Evolutionary conservation across 2,329 filamentous ascomycete species (phyloP).

Genomic region (Whalleya microplaca): DNA sequence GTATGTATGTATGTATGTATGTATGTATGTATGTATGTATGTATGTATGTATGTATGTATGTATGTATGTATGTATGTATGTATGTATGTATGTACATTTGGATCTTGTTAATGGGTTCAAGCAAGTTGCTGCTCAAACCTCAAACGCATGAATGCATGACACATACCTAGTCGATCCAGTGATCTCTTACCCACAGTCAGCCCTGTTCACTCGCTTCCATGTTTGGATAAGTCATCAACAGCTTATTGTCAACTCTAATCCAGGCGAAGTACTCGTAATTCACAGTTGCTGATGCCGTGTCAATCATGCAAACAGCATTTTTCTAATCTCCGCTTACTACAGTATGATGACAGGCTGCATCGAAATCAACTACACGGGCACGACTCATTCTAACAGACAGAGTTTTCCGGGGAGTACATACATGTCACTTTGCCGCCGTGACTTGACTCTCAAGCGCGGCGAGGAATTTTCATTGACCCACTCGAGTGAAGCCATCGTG

Average conservation of each 20-base stretch:
- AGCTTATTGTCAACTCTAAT: not conserved
- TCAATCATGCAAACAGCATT: too few species aligned
- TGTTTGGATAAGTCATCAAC: conserved; percentile 1
- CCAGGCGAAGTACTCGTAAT: too few species aligned
- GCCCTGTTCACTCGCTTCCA: conserved; percentile 12
- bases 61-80: too few species aligned
- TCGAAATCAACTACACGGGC: conserved; percentile 6
- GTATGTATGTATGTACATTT: not conserved
- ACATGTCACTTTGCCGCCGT: conserved; percentile 1
- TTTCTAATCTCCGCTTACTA: not conserved
- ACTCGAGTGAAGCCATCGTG: conserved; percentile 34
- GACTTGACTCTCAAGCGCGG: conserved; percentile 3
- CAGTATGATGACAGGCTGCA: conserved; percentile 6
- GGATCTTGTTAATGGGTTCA: conserved; percentile 1
- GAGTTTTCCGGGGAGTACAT: conserved; percentile 6
- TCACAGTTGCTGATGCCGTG: too few species aligned
- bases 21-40: too few species aligned
- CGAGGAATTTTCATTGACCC: conserved; percentile 19
- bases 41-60: too few species aligned
- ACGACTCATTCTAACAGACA: conserved; percentile 8
- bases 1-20: too few species aligned
- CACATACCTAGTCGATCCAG: conserved; percentile 2
- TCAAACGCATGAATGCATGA: conserved; percentile 4
- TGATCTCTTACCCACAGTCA: conserved; percentile 6
- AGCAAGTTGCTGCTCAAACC: conserved; percentile 10